Base-by-base conservation (phyloP, 345 rosid genomes). In the Populus nigra region DNA sequence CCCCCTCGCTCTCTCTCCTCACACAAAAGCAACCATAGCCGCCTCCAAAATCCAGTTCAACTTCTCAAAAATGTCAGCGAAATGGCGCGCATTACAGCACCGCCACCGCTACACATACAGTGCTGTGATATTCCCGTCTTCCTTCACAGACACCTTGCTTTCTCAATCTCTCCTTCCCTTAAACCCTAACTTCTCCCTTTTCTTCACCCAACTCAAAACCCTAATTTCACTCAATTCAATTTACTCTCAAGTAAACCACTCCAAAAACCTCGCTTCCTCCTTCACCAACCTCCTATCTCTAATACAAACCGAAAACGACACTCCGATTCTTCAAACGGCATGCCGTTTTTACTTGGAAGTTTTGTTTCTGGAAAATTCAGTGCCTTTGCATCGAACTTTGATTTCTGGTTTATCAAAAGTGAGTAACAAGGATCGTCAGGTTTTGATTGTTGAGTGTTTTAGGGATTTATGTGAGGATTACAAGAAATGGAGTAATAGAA, bases 1-100 rank as follows among this genome's bases (percentile, higher is more conserved):
- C 69, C 17, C 18, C 16, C 7, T 11, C 36, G 1, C 23, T 33
- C 13, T 43, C 47, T 43, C 57, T 20, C 16, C 57, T 17, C 57
- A 15, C 57, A 16, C 55, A 5, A 67, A 36, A 6, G 41, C n/a
- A 9, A 18, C 62, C 16, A 33, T 57, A 45, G 63, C 74, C 29
- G n/a, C 68, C 68, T 22, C 18, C 35, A 2, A 65, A 27, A 33
- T 41, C 25, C 5, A 62, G 39, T 29, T 8, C 39, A 29, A 7
- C 5, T 8, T 38, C 1, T 50, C 13, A 25, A 41, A 83, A 47
- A 95, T 95, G 99, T 95, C 99, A 4, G 94, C 98, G 15, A 95
- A 95, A 81, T 93, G 99, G 98, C 91, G 99, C 73, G 98, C 99
- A 53, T 69, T 93, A 65, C 99, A 95, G 85, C 96, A 95, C 72